Evolutionary conservation across 73 alveolate genomes (phyloP).

Genomic region (Blepharisma japonicum): DNA sequence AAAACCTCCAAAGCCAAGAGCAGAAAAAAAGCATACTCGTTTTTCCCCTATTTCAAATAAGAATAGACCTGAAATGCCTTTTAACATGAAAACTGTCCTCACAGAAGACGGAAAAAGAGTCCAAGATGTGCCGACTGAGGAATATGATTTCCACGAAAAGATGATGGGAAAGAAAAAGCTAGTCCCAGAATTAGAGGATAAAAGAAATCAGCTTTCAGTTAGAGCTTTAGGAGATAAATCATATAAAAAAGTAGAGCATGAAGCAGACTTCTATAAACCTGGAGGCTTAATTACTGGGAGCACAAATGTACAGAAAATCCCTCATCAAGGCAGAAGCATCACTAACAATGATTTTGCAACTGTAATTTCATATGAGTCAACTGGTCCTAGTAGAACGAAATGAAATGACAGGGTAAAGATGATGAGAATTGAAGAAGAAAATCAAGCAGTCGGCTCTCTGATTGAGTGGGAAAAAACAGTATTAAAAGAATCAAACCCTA

Average conservation of each 20-base stretch:
- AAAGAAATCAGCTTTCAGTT: constrained; percentile 44
- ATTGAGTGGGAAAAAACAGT: constrained; percentile 56
- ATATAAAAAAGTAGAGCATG: constrained; percentile 52
- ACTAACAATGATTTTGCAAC: constrained; percentile 47
- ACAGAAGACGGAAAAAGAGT: constrained; percentile 45
- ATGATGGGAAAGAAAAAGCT: constrained; percentile 44
- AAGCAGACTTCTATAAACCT: constrained; percentile 44
- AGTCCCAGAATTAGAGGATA: constrained; percentile 34
- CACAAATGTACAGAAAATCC: constrained; percentile 32
- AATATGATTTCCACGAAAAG: constrained; percentile 42
- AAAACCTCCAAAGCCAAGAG: constrained; percentile 40
- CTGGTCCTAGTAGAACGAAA: constrained; percentile 36
- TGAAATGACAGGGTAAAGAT: constrained; percentile 52
- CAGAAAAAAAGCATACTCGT: constrained; percentile 35
- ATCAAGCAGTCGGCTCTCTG: constrained; percentile 19
- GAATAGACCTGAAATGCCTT: constrained; percentile 33
- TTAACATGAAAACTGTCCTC: constrained; percentile 33
- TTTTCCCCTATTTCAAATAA: neutral
- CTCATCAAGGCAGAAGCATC: constrained; percentile 34
- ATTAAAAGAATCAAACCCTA: constrained; percentile 52
- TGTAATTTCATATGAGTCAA: constrained; percentile 33
- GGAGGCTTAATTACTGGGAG: constrained; percentile 56
- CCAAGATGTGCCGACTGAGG: constrained; percentile 38
- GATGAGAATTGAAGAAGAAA: constrained; percentile 42
- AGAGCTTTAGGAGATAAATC: constrained; percentile 53